A percentile compares a stretch with the other conserved stretches of the same genome.
Evolutionary conservation across 2,329 filamentous ascomycete genomes (phyloP).

Genomic region (Pseudodiploospora longispora): DNA sequence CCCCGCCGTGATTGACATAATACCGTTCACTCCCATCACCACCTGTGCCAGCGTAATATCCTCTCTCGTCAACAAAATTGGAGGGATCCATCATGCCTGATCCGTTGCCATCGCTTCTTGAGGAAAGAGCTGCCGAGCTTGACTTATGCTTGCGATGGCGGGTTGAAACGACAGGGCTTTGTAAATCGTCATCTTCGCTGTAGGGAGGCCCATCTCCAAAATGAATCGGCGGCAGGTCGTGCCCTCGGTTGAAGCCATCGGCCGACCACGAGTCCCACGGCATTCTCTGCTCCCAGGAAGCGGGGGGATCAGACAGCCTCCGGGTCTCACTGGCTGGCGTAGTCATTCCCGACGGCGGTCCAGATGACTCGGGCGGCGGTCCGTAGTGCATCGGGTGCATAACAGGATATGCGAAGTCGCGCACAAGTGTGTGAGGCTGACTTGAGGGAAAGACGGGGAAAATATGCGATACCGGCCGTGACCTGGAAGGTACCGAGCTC

Average conservation of each 20-base stretch:
- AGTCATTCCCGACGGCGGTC: slow-evolving; percentile 68
- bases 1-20: slow-evolving; percentile 61
- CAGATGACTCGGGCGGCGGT: slow-evolving; percentile 66
- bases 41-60: slow-evolving; percentile 58
- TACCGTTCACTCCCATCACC: slow-evolving; percentile 68
- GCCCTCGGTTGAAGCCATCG: slow-evolving; percentile 49
- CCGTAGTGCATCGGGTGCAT: slow-evolving; percentile 89
- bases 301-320: slow-evolving; percentile 74
- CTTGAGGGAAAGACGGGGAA: slow-evolving; percentile 81
- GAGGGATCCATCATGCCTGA: slow-evolving; percentile 37
- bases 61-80: slow-evolving; percentile 52
- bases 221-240: slow-evolving; percentile 72
- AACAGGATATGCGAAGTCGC: slow-evolving; percentile 87
- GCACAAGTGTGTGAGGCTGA: slow-evolving; percentile 79
- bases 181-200: slow-evolving; percentile 91
- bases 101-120: slow-evolving; percentile 30
- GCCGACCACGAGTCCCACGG: slow-evolving; percentile 49
- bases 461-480: slow-evolving; percentile 71
- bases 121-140: slow-evolving; percentile 41
- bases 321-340: slow-evolving; percentile 76
- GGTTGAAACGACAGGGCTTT: slow-evolving; percentile 80
- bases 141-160: slow-evolving; percentile 83
- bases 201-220: slow-evolving; percentile 87
- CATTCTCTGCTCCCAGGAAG: slow-evolving; percentile 63
- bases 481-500: slow-evolving; percentile 60